These are phyloP conservation scores for Fusarium goolgardi DNA, from an alignment of 2,329 filamentous ascomycete genomes.

Conservation along the genomic window DNA sequence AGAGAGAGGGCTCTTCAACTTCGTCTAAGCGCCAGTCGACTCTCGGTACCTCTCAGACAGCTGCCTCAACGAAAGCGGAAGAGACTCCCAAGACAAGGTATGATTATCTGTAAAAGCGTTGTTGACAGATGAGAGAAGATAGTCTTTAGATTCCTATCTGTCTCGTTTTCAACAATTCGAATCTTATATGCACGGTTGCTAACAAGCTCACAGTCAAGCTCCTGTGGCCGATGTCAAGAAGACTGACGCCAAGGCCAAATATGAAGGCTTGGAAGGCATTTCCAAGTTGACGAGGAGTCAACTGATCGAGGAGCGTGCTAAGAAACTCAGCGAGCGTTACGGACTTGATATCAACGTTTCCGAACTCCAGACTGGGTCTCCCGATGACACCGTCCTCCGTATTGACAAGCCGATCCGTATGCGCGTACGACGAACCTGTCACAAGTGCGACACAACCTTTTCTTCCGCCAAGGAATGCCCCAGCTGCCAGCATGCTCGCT, in stretches of 20 bases:
- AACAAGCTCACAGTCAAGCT: constrained; percentile 35
- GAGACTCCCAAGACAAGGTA: constrained; percentile 47
- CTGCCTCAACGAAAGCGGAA: constrained; percentile 38
- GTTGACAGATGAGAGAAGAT: not conserved
- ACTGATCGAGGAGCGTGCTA: constrained; percentile 67
- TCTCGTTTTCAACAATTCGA: not conserved
- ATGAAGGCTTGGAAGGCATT: constrained; percentile 50
- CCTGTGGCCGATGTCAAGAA: constrained; percentile 34
- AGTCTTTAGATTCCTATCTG: not conserved
- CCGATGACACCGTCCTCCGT: constrained; percentile 68
- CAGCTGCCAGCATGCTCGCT: constrained; percentile 82
- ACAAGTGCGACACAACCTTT: constrained; percentile 81
- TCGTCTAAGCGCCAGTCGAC: constrained; percentile 47
- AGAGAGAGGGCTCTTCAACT: constrained; percentile 50
- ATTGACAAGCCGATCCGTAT: constrained; percentile 82
- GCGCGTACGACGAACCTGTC: constrained; percentile 82
- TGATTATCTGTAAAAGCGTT: constrained; percentile 11
- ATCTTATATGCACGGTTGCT: constrained; percentile 3
- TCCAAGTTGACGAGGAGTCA: constrained; percentile 61
- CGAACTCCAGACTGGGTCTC: constrained; percentile 62
- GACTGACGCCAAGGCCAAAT: constrained; percentile 45
- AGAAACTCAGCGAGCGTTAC: constrained; percentile 65
- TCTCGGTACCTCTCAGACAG: constrained; percentile 37
- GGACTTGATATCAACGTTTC: constrained; percentile 66
- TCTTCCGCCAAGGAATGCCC: constrained; percentile 77